Base-by-base conservation (phyloP, 371 early-diverging fungal genomes). In the Circinella minor region DNA sequence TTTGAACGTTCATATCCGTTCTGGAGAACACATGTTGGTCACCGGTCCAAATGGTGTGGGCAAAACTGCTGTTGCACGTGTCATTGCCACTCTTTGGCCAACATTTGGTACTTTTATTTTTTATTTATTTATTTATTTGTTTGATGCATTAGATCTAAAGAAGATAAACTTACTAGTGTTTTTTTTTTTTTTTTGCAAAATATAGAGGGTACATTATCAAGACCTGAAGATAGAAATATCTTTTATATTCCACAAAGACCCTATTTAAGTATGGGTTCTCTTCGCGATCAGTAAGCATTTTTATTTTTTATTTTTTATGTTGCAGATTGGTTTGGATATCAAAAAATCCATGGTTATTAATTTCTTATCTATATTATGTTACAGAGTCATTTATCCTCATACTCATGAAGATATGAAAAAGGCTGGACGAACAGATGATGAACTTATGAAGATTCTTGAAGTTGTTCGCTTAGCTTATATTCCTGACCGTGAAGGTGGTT, bases 201-300 rank as follows among this genome's bases (percentile, higher is more conserved):
- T 69, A 14, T 61, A 83, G 86, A 82, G 67, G 95, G 96, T 27
- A 79, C 73, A n/a, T 70, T 94, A 37, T 73, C 83, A n/a, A 84
- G 88, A 54, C 94, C 95, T 55, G 68, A 74, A 34, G 83, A 87
- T 27, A 77, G 82, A 20, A 89, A 92, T 61, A 92, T 95, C 66
- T 88, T 95, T 70, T 95, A 94, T 80, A 90, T 97, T 63, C 95
- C 97, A 55, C 95, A 95, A 78, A 89, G 94, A 17, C 95, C 97
- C 38, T 97, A 95, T 73, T 86, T 97, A 18, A 90, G 92, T 64
- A 79, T 92, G 36, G 97, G 97, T 27, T 89, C 91, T 5, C 77
- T 97, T 68, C 83, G 96, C 67, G 95, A 95, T 63, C 96, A 95
- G 88, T 88, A 80, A 77, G 83, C 80, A 5, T 11, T 43, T 11